These are phyloP conservation scores for Parathielavia appendiculata DNA, from an alignment of 495 filamentous ascomycete genomes.

Conservation along the genomic window DNA sequence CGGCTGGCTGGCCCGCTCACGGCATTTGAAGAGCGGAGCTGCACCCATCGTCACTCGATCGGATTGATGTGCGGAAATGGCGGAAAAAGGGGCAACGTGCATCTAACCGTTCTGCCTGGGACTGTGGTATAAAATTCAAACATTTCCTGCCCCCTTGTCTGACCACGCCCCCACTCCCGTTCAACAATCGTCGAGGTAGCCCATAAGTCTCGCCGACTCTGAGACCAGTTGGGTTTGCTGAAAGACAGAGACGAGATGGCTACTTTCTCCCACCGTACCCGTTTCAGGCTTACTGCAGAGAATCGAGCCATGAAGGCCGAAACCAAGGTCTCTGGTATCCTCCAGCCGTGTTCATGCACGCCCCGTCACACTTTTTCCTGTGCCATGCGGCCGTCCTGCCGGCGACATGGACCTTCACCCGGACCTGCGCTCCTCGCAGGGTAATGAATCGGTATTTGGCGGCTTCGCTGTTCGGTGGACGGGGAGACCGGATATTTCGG, in stretches of 20 bases:
- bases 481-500: neutral
- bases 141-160: conserved; percentile 14
- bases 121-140: conserved; percentile 23
- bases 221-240: conserved; percentile 17
- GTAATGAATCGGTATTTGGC: neutral
- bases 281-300: neutral
- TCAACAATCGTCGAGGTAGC: conserved; percentile 14
- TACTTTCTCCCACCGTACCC: neutral
- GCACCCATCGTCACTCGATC: conserved; percentile 6
- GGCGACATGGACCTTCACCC: neutral
- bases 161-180: neutral
- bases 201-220: conserved; percentile 13
- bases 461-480: neutral
- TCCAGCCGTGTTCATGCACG: conserved; percentile 27
- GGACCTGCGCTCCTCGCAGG: neutral
- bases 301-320: neutral
- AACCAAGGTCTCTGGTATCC: conserved; percentile 9
- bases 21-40: conserved; percentile 1
- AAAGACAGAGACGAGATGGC: conserved; percentile 14
- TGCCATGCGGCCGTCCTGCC: neutral
- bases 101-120: conserved; percentile 30
- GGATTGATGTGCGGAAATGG: conserved; percentile 8
- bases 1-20: conserved; percentile 17
- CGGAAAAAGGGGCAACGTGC: conserved; percentile 23
- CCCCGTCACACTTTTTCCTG: conserved; percentile 20